phyloP scores from a whole-genome alignment of 805 yeast species.

The Nakazawaea ishiwadae region DNA sequence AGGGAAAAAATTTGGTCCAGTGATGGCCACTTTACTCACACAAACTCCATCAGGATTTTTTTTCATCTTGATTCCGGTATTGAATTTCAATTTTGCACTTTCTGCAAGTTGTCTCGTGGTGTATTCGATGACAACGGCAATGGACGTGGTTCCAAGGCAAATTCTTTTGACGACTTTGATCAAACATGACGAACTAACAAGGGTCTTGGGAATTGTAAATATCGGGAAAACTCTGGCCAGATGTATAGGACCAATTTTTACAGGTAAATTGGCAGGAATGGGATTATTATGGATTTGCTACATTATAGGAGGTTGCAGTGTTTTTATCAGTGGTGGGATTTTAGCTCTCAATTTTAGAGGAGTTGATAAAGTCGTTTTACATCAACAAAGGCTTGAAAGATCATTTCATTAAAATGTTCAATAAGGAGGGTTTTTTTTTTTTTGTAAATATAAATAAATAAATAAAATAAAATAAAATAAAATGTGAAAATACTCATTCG shows the following conservation, averaged over 20 bases:
- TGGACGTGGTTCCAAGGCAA: slow-evolving; percentile 94
- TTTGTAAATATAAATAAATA: background rate
- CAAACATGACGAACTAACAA: slow-evolving; percentile 58
- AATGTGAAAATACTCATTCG: no score
- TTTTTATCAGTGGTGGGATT: slow-evolving; percentile 44
- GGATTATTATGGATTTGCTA: slow-evolving; percentile 46
- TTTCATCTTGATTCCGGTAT: slow-evolving; percentile 47
- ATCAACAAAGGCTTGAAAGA: slow-evolving; percentile 10
- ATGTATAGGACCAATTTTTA: slow-evolving; percentile 73
- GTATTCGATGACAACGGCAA: slow-evolving; percentile 62
- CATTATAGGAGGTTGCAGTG: slow-evolving; percentile 43
- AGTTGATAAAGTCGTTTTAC: slow-evolving; percentile 31
- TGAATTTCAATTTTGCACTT: slow-evolving; percentile 26
- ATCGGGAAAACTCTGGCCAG: slow-evolving; percentile 83
- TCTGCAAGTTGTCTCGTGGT: slow-evolving; percentile 50
- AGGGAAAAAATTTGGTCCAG: slow-evolving; percentile 70
- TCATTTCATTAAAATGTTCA: background rate
- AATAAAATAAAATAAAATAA: no score
- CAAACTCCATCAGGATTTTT: slow-evolving; percentile 77
- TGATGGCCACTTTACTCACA: slow-evolving; percentile 64
- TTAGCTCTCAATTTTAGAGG: slow-evolving; percentile 37
- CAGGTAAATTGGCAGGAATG: slow-evolving; percentile 65
- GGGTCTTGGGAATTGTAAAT: slow-evolving; percentile 81
- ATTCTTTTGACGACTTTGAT: slow-evolving; percentile 68
- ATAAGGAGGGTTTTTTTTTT: background rate